Conservation (phyloP, 2,329 filamentous ascomycete species). For the Aureobasidium sp. region DNA sequence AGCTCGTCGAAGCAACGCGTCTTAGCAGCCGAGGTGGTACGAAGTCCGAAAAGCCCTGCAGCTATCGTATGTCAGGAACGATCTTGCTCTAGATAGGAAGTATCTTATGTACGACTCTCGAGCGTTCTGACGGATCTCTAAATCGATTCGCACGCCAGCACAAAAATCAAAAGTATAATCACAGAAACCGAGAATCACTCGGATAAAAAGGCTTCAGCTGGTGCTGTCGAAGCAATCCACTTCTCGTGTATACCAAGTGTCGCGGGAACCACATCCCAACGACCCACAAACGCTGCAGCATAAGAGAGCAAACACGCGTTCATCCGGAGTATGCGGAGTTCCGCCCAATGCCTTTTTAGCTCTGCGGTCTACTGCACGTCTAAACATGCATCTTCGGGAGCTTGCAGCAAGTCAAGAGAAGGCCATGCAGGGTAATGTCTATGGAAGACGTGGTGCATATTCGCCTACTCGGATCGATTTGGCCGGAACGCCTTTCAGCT, state of each 20-base stretch:
- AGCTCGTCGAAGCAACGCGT: background rate
- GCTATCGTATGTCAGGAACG: background rate
- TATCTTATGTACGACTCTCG: background rate
- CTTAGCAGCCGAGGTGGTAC: background rate
- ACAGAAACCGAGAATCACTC: background rate
- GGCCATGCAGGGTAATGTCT: background rate
- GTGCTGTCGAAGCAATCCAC: background rate
- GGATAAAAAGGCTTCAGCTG: background rate
- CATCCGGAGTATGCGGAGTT: background rate
- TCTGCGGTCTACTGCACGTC: slow-evolving; percentile 1
- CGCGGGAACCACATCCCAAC: background rate
- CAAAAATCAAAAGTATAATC: background rate
- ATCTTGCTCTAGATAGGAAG: background rate
- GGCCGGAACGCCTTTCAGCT: background rate
- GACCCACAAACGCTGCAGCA: background rate
- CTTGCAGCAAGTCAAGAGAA: background rate
- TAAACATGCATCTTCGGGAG: background rate
- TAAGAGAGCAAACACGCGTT: slow-evolving; percentile 7
- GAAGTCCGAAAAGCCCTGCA: background rate
- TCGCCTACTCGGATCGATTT: background rate
- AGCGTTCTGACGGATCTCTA: background rate
- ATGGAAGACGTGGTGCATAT: background rate
- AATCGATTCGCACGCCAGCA: background rate
- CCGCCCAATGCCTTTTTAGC: background rate
- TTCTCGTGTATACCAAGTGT: background rate